Evolutionary conservation across 768 basidiomycete species (phyloP), one percentile per base, ranked within the genome.

Genomic region (Podaxis sp.): DNA sequence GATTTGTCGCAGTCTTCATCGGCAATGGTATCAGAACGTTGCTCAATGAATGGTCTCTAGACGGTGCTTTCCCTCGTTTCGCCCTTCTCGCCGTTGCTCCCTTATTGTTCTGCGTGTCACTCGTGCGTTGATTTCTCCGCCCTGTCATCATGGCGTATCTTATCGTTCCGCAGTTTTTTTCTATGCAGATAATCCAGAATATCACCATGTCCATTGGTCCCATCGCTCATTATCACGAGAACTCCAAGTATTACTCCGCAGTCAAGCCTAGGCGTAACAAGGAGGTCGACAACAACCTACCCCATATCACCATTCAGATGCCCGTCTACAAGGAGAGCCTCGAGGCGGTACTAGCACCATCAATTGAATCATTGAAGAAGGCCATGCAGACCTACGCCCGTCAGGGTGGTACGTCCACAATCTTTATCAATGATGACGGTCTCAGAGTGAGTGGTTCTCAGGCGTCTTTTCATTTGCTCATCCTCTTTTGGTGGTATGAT

Each of bases 381-480:
- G 91, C 91, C 0, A 92, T 93, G 85, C 89, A 91, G 74, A 92
- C 90, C 1, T 92, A 93, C 70, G 91, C 92, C 1, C 80, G 91
- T 1, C 93, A 94, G 70, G 91, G 93, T 59, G 92, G 91, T 0
- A 87, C 87, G 1, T 88, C 86, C 27, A 78, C 83, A 8, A 90
- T 94, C 67, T 84, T 93, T 57, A 78, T 94, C 51, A 88, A 88
- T 66, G 93, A 95, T 65, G 91, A 94, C 70, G 93, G 92, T 12
- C 72, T 94, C 53, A 67, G 81, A 22, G 72, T 77, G 55, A 56
- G 65, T 63, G 15, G 13, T 36, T 57, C 57, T 9, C 51, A 8
- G 11, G 19, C 17, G 7, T 43, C 54, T 27, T 52, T 56, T 15
- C 12, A 54, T 11, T 50, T 17, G 3, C 11, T n/a, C 8, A 27